Evolutionary conservation across 2,329 filamentous ascomycete species (phyloP).

Genomic region (Aulographum hederae): DNA sequence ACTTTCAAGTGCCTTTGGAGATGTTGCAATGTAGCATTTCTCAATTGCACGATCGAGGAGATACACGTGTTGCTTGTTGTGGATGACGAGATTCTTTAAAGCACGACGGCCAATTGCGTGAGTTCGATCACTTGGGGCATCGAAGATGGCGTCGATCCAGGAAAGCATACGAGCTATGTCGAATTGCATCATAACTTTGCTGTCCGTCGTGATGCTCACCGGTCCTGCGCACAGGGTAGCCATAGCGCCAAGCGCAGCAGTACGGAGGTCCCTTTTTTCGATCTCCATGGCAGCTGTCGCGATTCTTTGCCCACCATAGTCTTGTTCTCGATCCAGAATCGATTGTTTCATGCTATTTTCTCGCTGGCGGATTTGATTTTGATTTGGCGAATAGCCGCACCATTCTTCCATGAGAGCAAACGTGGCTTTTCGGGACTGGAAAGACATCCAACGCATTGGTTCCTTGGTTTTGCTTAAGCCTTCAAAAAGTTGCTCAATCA

Average conservation of each 20-base stretch:
- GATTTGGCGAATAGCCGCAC: constrained; percentile 93
- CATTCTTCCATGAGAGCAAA: constrained; percentile 98
- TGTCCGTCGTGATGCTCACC: constrained; percentile 74
- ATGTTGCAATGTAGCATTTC: constrained; percentile 71
- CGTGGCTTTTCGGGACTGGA: constrained; percentile 85
- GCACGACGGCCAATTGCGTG: constrained; percentile 80
- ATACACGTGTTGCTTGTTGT: constrained; percentile 76
- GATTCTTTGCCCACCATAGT: constrained; percentile 55
- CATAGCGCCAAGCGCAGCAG: constrained; percentile 87
- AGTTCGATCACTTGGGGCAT: constrained; percentile 75
- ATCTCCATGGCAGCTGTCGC: constrained; percentile 88
- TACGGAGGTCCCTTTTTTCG: constrained; percentile 81
- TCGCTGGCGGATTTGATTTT: constrained; percentile 56
- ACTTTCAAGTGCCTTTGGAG: constrained; percentile 71
- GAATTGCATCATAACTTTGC: constrained; percentile 59
- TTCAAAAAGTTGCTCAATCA: constrained; percentile 85
- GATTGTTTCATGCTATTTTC: constrained; percentile 81
- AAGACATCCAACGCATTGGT: constrained; percentile 87
- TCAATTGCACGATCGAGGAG: constrained; percentile 80
- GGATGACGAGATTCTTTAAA: constrained; percentile 71
- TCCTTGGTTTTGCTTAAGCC: constrained; percentile 75
- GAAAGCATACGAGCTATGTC: constrained; percentile 82
- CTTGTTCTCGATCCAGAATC: constrained; percentile 58
- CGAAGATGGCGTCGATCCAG: constrained; percentile 94
- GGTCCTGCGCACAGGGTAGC: constrained; percentile 69